Percentiles rank a stretch among this genome's conserved stretches.
Conservation (phyloP, 1,284 basidiomycete genomes). For the Trametes versicolor region DNA sequence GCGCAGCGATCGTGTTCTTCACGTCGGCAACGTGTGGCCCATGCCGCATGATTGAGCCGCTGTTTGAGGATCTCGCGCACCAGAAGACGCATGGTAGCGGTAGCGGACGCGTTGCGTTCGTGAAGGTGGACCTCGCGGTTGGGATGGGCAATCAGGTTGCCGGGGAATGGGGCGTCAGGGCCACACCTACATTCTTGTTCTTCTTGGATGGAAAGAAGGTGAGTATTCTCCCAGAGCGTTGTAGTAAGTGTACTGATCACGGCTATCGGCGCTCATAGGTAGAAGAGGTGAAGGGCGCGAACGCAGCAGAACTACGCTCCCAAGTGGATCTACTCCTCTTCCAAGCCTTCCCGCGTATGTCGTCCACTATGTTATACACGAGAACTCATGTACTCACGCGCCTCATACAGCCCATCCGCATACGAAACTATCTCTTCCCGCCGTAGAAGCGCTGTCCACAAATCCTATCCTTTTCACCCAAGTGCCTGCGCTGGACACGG, state of each 20-base stretch:
- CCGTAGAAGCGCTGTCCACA: constrained; percentile 70
- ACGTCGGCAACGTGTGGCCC: constrained; percentile 72
- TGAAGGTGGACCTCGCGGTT: constrained; percentile 82
- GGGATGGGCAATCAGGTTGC: constrained; percentile 72
- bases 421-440: constrained; percentile 65
- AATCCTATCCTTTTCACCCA: constrained; percentile 82
- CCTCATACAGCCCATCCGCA: constrained; percentile 76
- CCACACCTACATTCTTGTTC: constrained; percentile 88
- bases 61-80: constrained; percentile 63
- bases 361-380: too few relatives aligned
- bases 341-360: constrained; percentile 81
- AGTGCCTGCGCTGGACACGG: constrained; percentile 73
- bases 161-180: constrained; percentile 72
- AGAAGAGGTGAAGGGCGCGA: constrained; percentile 79
- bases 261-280: constrained; percentile 48
- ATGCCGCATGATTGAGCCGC: constrained; percentile 70
- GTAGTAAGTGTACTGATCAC: not conserved
- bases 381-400: not conserved
- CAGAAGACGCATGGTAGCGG: constrained; percentile 50
- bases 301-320: constrained; percentile 70
- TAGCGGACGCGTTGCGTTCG: constrained; percentile 65
- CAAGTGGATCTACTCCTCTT: constrained; percentile 79
- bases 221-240: not conserved
- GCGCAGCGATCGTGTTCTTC: constrained; percentile 70
- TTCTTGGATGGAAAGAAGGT: constrained; percentile 84